A percentile compares a stretch with the other conserved stretches of the same genome.
Evolutionary conservation across 345 rosid genomes (phyloP).

Genomic region (Murraya paniculata): DNA sequence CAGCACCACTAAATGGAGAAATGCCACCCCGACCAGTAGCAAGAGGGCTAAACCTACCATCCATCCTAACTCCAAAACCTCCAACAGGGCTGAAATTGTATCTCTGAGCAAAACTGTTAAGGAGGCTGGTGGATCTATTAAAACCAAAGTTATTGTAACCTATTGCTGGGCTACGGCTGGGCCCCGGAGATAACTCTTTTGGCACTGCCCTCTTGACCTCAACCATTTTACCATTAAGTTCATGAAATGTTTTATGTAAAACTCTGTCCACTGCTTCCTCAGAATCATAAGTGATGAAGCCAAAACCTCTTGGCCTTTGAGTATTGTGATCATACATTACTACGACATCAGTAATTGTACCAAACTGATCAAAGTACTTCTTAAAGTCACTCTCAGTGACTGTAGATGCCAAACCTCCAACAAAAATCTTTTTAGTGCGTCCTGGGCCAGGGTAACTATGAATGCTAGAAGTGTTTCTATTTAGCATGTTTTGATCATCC

Average conservation of each 20-base stretch:
- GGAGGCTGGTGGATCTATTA: constrained; percentile 60
- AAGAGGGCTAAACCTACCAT: constrained; percentile 76
- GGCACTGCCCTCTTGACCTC: constrained; percentile 99
- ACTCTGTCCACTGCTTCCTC: constrained; percentile 94
- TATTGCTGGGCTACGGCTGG: constrained; percentile 62
- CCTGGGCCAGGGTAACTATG: constrained; percentile 61
- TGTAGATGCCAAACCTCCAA: constrained; percentile 82
- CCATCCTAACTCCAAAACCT: constrained; percentile 60
- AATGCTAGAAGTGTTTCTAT: constrained; percentile 45
- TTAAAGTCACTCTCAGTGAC: constrained; percentile 71
- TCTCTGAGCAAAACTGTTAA: constrained; percentile 68
- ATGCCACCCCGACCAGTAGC: constrained; percentile 58
- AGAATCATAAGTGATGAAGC: constrained; percentile 91
- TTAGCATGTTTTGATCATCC: constrained; percentile 77
- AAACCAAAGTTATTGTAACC: constrained; percentile 69
- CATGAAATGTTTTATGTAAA: constrained; percentile 86
- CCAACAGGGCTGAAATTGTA: constrained; percentile 54
- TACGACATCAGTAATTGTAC: constrained; percentile 81
- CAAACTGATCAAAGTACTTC: constrained; percentile 86
- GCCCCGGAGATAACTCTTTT: constrained; percentile 71
- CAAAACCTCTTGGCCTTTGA: constrained; percentile 97
- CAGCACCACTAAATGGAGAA: constrained; percentile 51
- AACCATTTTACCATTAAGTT: constrained; percentile 94
- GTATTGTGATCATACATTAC: constrained; percentile 99
- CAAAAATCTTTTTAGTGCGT: constrained; percentile 82